Evolutionary conservation across 768 basidiomycete species (phyloP).

Genomic region (Pulveroboletus sp.): DNA sequence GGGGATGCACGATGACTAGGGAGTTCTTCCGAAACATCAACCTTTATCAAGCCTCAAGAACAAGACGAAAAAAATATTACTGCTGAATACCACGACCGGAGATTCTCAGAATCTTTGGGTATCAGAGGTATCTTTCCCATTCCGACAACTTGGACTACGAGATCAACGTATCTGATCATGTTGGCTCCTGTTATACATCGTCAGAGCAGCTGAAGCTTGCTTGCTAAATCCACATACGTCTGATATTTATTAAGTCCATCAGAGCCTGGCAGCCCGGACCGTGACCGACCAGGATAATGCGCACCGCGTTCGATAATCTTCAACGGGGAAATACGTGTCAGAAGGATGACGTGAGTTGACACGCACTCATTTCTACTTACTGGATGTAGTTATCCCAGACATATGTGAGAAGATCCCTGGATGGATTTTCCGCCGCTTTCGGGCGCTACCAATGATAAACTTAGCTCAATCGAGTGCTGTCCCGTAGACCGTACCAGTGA

Average conservation of each 20-base stretch:
- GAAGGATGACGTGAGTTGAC: not conserved
- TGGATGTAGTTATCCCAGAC: slow-evolving; percentile 96
- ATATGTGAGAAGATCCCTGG: slow-evolving; percentile 65
- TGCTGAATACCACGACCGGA: slow-evolving; percentile 69
- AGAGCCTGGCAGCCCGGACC: slow-evolving; percentile 77
- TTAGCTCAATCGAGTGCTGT: not conserved
- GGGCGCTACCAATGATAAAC: slow-evolving; percentile 28
- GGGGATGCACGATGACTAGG: slow-evolving; percentile 60
- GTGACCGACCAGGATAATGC: slow-evolving; percentile 81
- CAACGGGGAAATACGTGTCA: not conserved
- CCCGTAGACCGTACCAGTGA: slow-evolving; percentile 28
- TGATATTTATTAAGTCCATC: slow-evolving; percentile 64
- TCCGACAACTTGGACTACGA: slow-evolving; percentile 77
- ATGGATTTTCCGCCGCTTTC: slow-evolving; percentile 42
- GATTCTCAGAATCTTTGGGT: slow-evolving; percentile 51
- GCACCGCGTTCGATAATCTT: slow-evolving; percentile 68
- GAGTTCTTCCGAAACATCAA: slow-evolving; percentile 53
- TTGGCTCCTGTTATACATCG: slow-evolving; percentile 35
- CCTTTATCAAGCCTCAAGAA: not conserved
- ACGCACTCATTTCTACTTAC: slow-evolving; percentile 42
- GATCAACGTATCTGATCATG: slow-evolving; percentile 60
- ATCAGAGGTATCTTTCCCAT: slow-evolving; percentile 49
- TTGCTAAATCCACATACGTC: slow-evolving; percentile 47
- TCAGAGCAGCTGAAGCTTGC: not conserved
- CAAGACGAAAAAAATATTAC: slow-evolving; percentile 34